Conservation (phyloP, 495 filamentous ascomycete genomes). For the Cudoniella acicularis region DNA sequence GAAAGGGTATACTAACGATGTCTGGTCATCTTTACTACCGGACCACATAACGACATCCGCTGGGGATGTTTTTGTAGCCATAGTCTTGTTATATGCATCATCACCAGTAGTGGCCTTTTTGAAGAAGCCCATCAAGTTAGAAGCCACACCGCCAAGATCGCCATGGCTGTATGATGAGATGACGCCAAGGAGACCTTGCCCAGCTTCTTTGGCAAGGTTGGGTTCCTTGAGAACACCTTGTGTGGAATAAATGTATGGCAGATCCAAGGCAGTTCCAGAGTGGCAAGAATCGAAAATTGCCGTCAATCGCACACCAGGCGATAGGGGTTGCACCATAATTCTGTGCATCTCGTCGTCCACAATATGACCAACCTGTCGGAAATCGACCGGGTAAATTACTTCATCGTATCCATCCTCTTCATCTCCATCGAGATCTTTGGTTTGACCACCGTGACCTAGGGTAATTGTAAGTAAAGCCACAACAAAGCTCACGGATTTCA, state of each 20-base stretch:
- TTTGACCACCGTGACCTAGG: conserved; percentile 91
- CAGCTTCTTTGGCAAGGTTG: conserved; percentile 96
- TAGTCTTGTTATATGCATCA: conserved; percentile 70
- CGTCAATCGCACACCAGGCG: conserved; percentile 83
- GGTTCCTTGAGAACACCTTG: conserved; percentile 96
- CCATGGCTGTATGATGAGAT: conserved; percentile 87
- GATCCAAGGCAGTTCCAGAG: conserved; percentile 90
- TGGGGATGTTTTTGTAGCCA: conserved; percentile 87
- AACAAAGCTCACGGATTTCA: conserved; percentile 25
- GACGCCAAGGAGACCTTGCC: conserved; percentile 85
- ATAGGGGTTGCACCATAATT: conserved; percentile 86
- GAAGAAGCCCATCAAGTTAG: conserved; percentile 78
- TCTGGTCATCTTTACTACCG: conserved; percentile 94
- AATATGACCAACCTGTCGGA: conserved; percentile 84
- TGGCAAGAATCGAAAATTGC: conserved; percentile 99
- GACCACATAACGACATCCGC: conserved; percentile 98
- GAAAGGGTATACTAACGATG: conserved; percentile 64
- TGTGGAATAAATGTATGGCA: conserved; percentile 97
- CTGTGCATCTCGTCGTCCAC: conserved; percentile 98
- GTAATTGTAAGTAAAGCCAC: conserved; percentile 7
- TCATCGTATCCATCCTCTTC: conserved; percentile 96
- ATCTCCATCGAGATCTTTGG: conserved; percentile 91
- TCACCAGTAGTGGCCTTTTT: conserved; percentile 90
- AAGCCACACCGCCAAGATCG: conserved; percentile 80
- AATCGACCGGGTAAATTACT: conserved; percentile 97